A percentile compares a stretch with the other conserved stretches of the same genome.
These are phyloP conservation scores for Citrus australasica DNA, from an alignment of 345 rosid genomes.

Conservation along the genomic window DNA sequence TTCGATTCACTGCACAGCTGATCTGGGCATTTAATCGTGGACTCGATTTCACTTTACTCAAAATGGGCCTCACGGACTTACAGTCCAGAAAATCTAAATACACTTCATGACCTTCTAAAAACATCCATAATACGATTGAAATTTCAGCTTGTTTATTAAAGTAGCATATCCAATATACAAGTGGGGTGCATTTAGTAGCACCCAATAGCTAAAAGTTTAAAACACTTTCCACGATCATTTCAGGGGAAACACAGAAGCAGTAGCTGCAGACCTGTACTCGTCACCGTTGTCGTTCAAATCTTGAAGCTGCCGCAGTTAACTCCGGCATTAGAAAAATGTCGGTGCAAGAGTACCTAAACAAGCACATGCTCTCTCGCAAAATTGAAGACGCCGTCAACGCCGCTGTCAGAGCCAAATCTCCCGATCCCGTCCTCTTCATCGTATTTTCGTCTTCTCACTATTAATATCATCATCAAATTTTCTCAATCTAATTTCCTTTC, in stretches of 20 bases:
- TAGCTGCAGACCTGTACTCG: background rate
- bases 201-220: background rate
- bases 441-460: slow-evolving; percentile 26
- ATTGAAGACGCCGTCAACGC: slow-evolving; percentile 99
- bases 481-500: background rate
- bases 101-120: too few species aligned
- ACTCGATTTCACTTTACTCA: too few species aligned
- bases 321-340: slow-evolving; percentile 44
- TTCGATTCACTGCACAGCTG: too few species aligned
- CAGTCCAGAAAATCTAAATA: too few species aligned
- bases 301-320: background rate
- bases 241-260: background rate
- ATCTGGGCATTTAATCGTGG: too few species aligned
- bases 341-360: slow-evolving; percentile 90
- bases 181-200: background rate
- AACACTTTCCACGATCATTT: background rate
- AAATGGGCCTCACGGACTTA: too few species aligned
- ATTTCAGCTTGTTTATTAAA: too few species aligned
- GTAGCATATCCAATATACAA: background rate
- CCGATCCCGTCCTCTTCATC: slow-evolving; percentile 96
- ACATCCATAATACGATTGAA: rapidly evolving
- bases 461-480: background rate
- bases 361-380: slow-evolving; percentile 87
- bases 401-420: slow-evolving; percentile 86
- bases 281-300: background rate